Evolutionary conservation across 768 basidiomycete species (phyloP), one percentile per base, ranked within the genome.

Genomic region (Krasilnikovozyma curviuscula): DNA sequence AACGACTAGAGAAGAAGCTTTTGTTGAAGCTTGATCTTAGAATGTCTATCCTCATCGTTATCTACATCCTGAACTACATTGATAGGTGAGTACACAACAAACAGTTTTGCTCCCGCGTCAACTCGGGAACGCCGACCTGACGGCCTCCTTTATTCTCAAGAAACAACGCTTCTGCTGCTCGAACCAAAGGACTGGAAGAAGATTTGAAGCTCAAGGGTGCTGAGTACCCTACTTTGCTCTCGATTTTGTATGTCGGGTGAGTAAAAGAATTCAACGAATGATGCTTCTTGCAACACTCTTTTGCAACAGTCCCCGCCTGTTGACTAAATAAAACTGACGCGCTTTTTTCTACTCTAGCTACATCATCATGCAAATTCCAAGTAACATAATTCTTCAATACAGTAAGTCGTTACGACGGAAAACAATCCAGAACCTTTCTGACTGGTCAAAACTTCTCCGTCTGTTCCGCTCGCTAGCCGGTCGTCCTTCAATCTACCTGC

Each of bases 401-500:
- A 9, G 29, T n/a, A 43, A 13, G 14, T 35, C 56, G 55, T 10
- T 59, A 59, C 45, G 54, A 54, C 21, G 33, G 57, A 43, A 49
- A 50, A 33, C 51, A 56, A 40, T 45, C 61, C 4, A 48, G 31
- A n/a, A 38, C 19, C 16, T 10, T 19, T 25, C n/a, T 51, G n/a
- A 32, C 53, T 32, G 59, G 63, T 0, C 54, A 49, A 1, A 67
- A 66, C 53, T 59, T 65, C 57, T 23, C 63, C 35, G 51, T 65
- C 18, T 50, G 56, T 19, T 49, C 49, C 27, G 51, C n/a, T n/a
- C n/a, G n/a, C n/a, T n/a, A n/a, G n/a, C 52, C 8, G 52, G 19
- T 46, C 77, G 77, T 35, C 78, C 78, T 5, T 74, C 76, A 0
- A 58, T 70, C 31, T 78, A 76, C 58, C 77, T 81, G 7, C 73